Conservation (phyloP, 305 asterid genomes). For the Euphrasia arctica region DNA sequence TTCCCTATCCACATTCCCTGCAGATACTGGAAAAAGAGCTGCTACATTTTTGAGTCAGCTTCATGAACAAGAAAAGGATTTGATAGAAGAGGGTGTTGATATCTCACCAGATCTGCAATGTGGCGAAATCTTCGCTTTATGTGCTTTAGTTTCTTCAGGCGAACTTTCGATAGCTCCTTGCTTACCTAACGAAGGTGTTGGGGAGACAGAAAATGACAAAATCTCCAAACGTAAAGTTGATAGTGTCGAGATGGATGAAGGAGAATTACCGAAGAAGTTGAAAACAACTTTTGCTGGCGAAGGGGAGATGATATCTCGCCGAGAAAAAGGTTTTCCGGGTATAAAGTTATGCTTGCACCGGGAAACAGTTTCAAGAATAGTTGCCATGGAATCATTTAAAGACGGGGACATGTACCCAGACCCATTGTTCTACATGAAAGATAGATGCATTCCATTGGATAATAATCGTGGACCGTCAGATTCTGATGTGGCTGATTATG, state of each 20-base stretch:
- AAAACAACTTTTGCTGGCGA: slow-evolving; percentile 59
- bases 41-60: slow-evolving; percentile 72
- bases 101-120: slow-evolving; percentile 77
- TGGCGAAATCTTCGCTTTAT: slow-evolving; percentile 75
- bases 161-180: slow-evolving; percentile 62
- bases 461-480: slow-evolving; percentile 27
- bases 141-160: slow-evolving; percentile 67
- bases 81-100: slow-evolving; percentile 68
- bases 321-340: slow-evolving; percentile 95
- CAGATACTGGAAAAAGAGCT: slow-evolving; percentile 81
- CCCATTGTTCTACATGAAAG: slow-evolving; percentile 31
- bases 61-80: slow-evolving; percentile 61
- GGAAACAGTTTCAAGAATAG: slow-evolving; percentile 48
- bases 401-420: slow-evolving; percentile 30
- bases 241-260: slow-evolving; percentile 41
- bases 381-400: slow-evolving; percentile 49
- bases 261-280: slow-evolving; percentile 47
- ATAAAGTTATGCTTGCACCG: slow-evolving; percentile 61
- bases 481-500: slow-evolving; percentile 36
- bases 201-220: slow-evolving; percentile 92
- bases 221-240: slow-evolving; percentile 59
- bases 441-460: slow-evolving; percentile 26
- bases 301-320: slow-evolving; percentile 71
- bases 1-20: slow-evolving; percentile 63
- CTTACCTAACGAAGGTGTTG: slow-evolving; percentile 86